These are phyloP conservation scores for Eucalyptus globulus DNA, from an alignment of 345 rosid genomes.

Conservation along the genomic window DNA sequence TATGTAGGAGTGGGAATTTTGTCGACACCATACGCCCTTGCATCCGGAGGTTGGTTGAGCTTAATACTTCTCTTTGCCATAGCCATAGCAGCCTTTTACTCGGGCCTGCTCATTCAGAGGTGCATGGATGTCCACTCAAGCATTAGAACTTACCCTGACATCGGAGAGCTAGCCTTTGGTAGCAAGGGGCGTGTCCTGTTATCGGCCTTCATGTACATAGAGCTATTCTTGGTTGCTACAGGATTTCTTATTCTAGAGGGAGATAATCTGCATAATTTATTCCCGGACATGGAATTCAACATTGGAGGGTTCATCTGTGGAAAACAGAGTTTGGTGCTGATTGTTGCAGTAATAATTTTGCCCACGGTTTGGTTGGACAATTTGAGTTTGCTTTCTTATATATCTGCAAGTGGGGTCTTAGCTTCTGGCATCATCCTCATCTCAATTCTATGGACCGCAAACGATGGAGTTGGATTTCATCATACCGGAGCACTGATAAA, in stretches of 20 bases:
- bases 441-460: conserved; percentile 58
- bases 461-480: conserved; percentile 61
- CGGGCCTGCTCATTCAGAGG: conserved; percentile 60
- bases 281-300: conserved; percentile 33
- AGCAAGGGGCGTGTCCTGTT: conserved; percentile 43
- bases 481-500: conserved; percentile 29
- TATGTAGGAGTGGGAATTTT: conserved; percentile 75
- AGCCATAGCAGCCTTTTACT: conserved; percentile 52
- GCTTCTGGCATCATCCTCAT: conserved; percentile 64
- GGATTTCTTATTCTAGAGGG: conserved; percentile 91
- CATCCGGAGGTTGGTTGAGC: conserved; percentile 95
- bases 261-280: conserved; percentile 58
- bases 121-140: conserved; percentile 66
- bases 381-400: conserved; percentile 62
- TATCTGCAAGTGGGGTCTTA: conserved; percentile 83
- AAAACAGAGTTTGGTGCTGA: conserved; percentile 42
- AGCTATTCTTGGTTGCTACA: conserved; percentile 74
- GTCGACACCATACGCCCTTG: conserved; percentile 72
- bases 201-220: conserved; percentile 54
- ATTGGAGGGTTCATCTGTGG: conserved; percentile 37
- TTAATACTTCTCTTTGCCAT: conserved; percentile 41
- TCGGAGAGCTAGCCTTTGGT: conserved; percentile 76
- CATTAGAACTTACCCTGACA: conserved; percentile 72
- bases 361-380: conserved; percentile 84
- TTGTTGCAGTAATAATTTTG: conserved; percentile 55